Base-by-base conservation (phyloP, 2,329 filamentous ascomycete genomes). In the Penicillium italicum region DNA sequence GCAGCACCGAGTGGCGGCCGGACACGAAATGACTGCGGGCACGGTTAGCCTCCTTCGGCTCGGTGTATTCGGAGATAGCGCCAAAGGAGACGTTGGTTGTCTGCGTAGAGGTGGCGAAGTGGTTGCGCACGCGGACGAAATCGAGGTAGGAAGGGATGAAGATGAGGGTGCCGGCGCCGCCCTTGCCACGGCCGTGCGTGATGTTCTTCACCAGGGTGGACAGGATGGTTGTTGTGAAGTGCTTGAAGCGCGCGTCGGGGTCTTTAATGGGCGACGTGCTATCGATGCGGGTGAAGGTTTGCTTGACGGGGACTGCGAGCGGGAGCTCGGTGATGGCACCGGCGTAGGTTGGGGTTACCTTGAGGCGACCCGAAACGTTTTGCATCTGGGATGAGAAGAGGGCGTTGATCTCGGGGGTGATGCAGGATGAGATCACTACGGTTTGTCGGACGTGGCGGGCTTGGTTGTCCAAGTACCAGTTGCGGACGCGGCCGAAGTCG, bases 91-190 rank as follows among this genome's bases (percentile, higher is more conserved):
- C 73, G 58, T 84, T 79, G 26, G 76, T 74, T 4, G 81, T 82
- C 45, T 79, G 75, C 1, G 77, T 68, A 0, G 86, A 86, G 30
- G 86, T 91, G 50, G 91, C 86, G 67, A 99, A 92, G 75, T 92
- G 90, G 77, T 97, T 99, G 51, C 94, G 86, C 56, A 99, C 82
- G 40, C 92, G 88, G 41, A 97, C 88, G 72, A 97, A 97, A 76
- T 99, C 94, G 57, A 97, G 86, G 74, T 97, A 97, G 0, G 88
- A 91, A 0, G 94, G 91, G 47, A 97, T 86, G 76, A 96, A 97
- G 68, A 99, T 80, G 16, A 99, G 79, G 0, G 89, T 90, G 33
- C 94, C 92, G 1, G 79, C 76, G 1, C 80, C 78, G 54, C 85
- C 83, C 41, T 71, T 72, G 36, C 69, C 67, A 33, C 70, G 68